Base-by-base conservation (phyloP, 805 yeast genomes). In the Pichia cabralensis region DNA sequence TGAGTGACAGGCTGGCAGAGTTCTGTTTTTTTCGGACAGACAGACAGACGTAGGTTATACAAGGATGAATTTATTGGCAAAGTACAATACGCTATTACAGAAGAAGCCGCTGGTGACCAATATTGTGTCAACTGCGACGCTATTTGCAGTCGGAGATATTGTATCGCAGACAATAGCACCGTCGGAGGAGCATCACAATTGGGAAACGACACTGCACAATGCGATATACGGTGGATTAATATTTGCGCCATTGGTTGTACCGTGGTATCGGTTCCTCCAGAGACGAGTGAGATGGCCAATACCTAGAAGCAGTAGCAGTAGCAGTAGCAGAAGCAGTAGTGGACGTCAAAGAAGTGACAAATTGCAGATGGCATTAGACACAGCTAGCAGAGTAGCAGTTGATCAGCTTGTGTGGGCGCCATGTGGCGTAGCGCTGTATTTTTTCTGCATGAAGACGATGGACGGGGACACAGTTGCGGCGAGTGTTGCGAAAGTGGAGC, bases 401-500 rank as follows among this genome's bases (percentile, higher is more conserved):
- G 96, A 88, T 56, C 96, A 86, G 52, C 47, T 71, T 19, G 41
- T 67, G 0, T 84, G 84, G 68, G 84, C 95, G 0, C 96, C 96
- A 2, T 47, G 80, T 10, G 74, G 78, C 4, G 70, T 86, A 8
- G 88, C 89, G 2, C 51, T 80, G 32, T 88, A 84, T 55, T 85
- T 67, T 49, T 49, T 74, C 1, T 63, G 70, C 26, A 78, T 85
- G 76, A 67, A 88, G 0, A 25, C 74, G 4, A 53, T 88, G 64
- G 92, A 84, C 50, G 67, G 69, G 11, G 60, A 67, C 31, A 50
- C 69, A 0, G 25, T 32, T 44, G 6, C 76, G 71, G 42, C 47
- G 79, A 17, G 30, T 12, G 49, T 53, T 34, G 31, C 44, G 5
- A 76, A 71, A 62, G n/a, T 73, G 76, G 39, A 5, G 76, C 71